Base-by-base conservation (phyloP, 768 basidiomycete genomes). In the Rhodocollybia butyracea region DNA sequence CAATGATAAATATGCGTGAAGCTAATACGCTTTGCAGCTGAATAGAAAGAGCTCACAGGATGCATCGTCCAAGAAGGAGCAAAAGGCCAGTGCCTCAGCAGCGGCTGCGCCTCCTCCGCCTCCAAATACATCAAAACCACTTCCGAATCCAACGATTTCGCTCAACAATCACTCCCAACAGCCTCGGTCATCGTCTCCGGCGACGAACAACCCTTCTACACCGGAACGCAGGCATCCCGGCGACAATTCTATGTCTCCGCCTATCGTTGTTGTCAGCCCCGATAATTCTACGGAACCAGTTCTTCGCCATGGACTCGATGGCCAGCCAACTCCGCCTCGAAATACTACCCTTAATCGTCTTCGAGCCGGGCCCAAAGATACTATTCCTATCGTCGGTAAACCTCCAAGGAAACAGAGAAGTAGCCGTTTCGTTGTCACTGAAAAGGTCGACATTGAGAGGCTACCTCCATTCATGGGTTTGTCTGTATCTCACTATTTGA, bases 391-490 rank as follows among this genome's bases (percentile, higher is more conserved):
- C 64, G 87, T 91, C 13, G 94, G 94, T 30, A 98, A 98, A 66
- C 94, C 94, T 21, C 94, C 97, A 24, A 85, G 96, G 64, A 99
- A 98, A 71, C 97, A 99, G 73, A 83, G 95, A 62, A 98, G 94
- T 75, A 94, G 91, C 67, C 84, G 97, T 58, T 98, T 99, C 64
- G 89, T 98, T 47, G 89, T 96, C 57, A 91, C 91, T 2, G 97
- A 98, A 74, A 92, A 86, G 75, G 92, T 97, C 34, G 96, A 98
- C 61, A 93, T 99, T 57, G 93, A 98, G 72, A 86, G 89, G 65
- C 79, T 98, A 50, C 93, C 95, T 13, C 84, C 89, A 6, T 98
- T 99, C 74, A 75, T 82, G 69, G 92, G 94, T 93, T 38, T 58
- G 86, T 76, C 4, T 24, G 27, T 24, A 54, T 40, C 24, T 34